These are phyloP conservation scores for Butyriboletus loyo DNA, from an alignment of 768 basidiomycete species.

Conservation along the genomic window DNA sequence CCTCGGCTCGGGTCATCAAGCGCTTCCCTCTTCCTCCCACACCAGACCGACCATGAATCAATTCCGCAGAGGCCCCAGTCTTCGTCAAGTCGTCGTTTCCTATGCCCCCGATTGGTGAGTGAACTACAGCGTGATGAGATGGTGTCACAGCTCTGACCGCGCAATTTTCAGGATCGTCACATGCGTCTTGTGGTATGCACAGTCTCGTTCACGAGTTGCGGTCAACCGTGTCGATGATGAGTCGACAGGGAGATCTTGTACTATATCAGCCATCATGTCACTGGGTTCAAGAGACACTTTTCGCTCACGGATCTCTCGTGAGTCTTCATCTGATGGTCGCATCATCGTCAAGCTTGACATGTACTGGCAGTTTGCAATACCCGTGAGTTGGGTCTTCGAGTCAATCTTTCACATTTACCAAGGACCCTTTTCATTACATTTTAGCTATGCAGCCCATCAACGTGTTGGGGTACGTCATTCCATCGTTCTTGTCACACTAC, in stretches of 20 bases:
- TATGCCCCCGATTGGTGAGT: constrained; percentile 77
- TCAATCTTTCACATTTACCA: not conserved
- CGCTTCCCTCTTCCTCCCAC: not conserved
- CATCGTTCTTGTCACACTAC: not conserved
- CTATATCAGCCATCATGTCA: constrained; percentile 49
- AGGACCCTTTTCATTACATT: not conserved
- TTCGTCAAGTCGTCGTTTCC: constrained; percentile 35
- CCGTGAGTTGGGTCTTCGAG: constrained; percentile 31
- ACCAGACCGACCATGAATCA: constrained; percentile 6
- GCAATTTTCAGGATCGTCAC: constrained; percentile 56
- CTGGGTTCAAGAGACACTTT: constrained; percentile 76
- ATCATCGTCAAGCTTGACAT: constrained; percentile 12
- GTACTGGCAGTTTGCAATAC: constrained; percentile 30
- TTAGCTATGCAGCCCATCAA: constrained; percentile 64
- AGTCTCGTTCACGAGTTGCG: not conserved
- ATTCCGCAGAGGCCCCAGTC: constrained; percentile 11
- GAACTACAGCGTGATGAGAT: not conserved
- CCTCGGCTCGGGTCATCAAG: not conserved
- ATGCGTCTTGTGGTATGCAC: constrained; percentile 54
- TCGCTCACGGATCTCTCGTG: constrained; percentile 74
- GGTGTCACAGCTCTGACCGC: not conserved
- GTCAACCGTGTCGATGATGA: not conserved
- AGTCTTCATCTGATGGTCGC: constrained; percentile 25
- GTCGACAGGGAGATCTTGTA: constrained; percentile 51
- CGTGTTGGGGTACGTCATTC: constrained; percentile 51